These are phyloP conservation scores for Pestalotiopsis sp. DNA, from an alignment of 2,329 filamentous ascomycete genomes.

Conservation along the genomic window DNA sequence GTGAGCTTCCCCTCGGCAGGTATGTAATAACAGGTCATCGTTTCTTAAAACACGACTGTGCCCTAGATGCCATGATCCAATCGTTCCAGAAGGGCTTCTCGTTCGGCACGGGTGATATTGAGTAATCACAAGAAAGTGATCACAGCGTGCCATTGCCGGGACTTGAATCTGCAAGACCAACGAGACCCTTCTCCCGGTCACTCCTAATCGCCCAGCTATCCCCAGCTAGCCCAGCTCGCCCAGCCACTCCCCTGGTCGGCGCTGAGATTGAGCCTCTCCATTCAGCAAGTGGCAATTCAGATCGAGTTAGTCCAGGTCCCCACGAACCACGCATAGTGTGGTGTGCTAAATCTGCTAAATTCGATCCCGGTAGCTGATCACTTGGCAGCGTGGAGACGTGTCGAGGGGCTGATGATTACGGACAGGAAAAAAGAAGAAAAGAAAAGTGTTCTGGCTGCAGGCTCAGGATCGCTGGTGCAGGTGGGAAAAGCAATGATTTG, in stretches of 20 bases:
- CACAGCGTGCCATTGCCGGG: constrained; percentile 1
- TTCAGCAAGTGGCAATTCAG: not conserved
- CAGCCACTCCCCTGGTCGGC: not conserved
- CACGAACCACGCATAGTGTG: not conserved
- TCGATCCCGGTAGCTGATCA: constrained; percentile 9
- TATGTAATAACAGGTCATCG: not conserved
- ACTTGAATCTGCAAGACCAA: not conserved
- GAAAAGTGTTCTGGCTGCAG: not conserved
- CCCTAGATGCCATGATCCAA: not conserved
- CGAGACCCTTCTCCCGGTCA: not conserved
- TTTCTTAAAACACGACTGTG: too few species aligned
- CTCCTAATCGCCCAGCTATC: not conserved
- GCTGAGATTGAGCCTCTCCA: not conserved
- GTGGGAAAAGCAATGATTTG: not conserved
- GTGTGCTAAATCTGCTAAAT: not conserved
- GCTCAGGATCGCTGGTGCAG: constrained; percentile 1
- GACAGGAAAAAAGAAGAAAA: too few species aligned
- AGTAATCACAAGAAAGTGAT: not conserved
- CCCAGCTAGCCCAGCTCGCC: too few species aligned
- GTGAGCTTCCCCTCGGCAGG: not conserved
- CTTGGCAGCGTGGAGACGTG: constrained; percentile 10
- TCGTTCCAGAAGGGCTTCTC: not conserved
- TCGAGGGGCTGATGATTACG: not conserved
- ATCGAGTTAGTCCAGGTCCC: constrained; percentile 1
- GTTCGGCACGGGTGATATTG: constrained; percentile 1